Evolutionary conservation across 495 filamentous ascomycete species (phyloP).

Genomic region (Hypomontagnella monticulosa): DNA sequence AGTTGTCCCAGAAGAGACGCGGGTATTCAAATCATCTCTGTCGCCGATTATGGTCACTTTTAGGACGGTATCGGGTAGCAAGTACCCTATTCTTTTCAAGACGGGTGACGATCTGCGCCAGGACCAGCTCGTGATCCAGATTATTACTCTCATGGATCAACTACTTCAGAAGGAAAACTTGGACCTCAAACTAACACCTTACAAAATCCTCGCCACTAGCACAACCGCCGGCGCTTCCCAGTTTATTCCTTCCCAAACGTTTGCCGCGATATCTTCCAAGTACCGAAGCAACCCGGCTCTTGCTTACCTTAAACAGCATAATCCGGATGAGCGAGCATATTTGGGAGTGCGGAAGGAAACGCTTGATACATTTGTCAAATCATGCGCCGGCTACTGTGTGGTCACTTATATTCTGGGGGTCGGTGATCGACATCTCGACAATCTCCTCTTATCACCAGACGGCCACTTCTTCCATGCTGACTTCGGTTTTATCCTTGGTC

Average conservation of each 20-base stretch:
- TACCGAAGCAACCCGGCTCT: slow-evolving; percentile 78
- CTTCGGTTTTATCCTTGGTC: slow-evolving; percentile 97
- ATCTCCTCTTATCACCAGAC: slow-evolving; percentile 88
- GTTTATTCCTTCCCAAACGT: slow-evolving; percentile 85
- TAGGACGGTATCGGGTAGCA: slow-evolving; percentile 76
- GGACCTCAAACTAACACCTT: slow-evolving; percentile 93
- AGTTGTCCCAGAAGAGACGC: slow-evolving; percentile 82
- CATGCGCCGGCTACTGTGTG: slow-evolving; percentile 97
- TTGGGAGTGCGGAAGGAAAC: slow-evolving; percentile 90
- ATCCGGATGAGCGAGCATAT: slow-evolving; percentile 83
- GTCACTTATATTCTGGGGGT: slow-evolving; percentile 99
- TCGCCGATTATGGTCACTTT: slow-evolving; percentile 92
- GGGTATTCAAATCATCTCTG: slow-evolving; percentile 94
- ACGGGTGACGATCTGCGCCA: slow-evolving; percentile 96
- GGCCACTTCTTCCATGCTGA: slow-evolving; percentile 98
- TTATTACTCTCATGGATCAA: slow-evolving; percentile 97
- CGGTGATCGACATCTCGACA: slow-evolving; percentile 95
- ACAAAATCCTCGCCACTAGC: slow-evolving; percentile 93
- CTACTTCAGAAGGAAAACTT: slow-evolving; percentile 96
- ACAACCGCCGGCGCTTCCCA: slow-evolving; percentile 90
- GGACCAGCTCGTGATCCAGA: slow-evolving; percentile 97
- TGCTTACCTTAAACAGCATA: slow-evolving; percentile 87
- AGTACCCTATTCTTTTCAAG: slow-evolving; percentile 96
- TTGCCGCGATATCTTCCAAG: slow-evolving; percentile 81
- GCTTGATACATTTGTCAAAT: slow-evolving; percentile 95